Evolutionary conservation across 2,329 filamentous ascomycete genomes (phyloP), one percentile per base, ranked within the genome.

Genomic region (Balansia obtecta): DNA sequence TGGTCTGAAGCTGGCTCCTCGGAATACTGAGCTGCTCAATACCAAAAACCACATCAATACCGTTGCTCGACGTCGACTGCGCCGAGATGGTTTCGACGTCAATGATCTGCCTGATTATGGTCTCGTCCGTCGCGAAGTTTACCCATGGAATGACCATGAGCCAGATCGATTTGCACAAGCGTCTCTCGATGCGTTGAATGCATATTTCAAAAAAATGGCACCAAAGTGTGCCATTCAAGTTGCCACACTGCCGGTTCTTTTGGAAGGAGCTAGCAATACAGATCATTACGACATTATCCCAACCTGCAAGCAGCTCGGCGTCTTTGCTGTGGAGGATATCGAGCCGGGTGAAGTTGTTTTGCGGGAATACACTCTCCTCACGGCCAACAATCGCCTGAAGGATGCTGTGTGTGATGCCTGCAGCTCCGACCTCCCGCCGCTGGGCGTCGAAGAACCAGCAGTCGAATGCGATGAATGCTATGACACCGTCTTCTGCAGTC

Each of bases 371-470:
- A 93, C 89, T 9, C 76, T 95, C 8, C 71, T 98, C 40, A 95
- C 90, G 2, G 90, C 88, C 44, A 93, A 91, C 58, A 93, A 93
- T 63, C 82, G 88, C 32, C 77, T 93, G 12, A 88, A 94, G 62
- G 89, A 95, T 54, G 76, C 85, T 4, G 77, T 91, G 32, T 97
- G 91, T 66, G 91, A 97, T 65, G 89, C 89, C 13, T 97, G 91
- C 65, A 88, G 88, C 59, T 75, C 77, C 8, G 79, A 80, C 22
- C 75, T 94, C 6, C 86, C 86, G 0, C 74, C 75, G 0, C 68
- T 86, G 27, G 70, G 69, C 30, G 64, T 65, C 46, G 65, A 75
- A 9, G 59, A 70, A 61, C 46, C 67, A 61, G 50, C 76, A 15
- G 71, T 82, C 38, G 73, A 66, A 55, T 85, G 82, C 55, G 68